phyloP scores from a whole-genome alignment of 176 grass and related monocot genomes.

The Eleusine indica region DNA sequence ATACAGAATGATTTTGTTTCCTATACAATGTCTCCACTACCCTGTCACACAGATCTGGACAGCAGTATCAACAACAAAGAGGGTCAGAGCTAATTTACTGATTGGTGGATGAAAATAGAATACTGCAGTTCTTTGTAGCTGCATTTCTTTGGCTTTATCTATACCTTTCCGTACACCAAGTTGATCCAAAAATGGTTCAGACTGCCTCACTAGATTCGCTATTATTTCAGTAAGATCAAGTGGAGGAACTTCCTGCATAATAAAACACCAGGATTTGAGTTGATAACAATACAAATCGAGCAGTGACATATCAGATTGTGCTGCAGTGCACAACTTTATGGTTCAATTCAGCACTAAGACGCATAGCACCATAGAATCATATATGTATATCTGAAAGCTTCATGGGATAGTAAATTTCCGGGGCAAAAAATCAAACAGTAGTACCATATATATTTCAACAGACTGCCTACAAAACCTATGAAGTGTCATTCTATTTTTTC shows the following conservation, averaged over 20 bases:
- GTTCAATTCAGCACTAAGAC: neutral
- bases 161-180: slow-evolving; percentile 65
- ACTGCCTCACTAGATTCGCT: slow-evolving; percentile 65
- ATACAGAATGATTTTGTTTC: slow-evolving; percentile 50
- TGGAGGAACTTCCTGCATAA: slow-evolving; percentile 55
- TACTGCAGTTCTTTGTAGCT: neutral
- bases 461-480: neutral
- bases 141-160: slow-evolving; percentile 5
- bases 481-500: neutral
- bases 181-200: slow-evolving; percentile 74
- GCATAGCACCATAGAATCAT: neutral
- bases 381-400: neutral
- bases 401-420: neutral
- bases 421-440: neutral
- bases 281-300: neutral
- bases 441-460: neutral
- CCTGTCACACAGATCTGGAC: slow-evolving; percentile 66
- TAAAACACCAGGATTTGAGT: neutral
- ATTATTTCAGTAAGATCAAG: slow-evolving; percentile 72
- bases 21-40: slow-evolving; percentile 63
- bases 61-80: slow-evolving; percentile 14
- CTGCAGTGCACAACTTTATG: neutral
- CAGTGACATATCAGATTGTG: neutral
- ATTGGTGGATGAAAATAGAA: slow-evolving; percentile 7
- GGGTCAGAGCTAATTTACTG: neutral